Base-by-base conservation (phyloP, 768 basidiomycete species). In the Paxillus involutus region DNA sequence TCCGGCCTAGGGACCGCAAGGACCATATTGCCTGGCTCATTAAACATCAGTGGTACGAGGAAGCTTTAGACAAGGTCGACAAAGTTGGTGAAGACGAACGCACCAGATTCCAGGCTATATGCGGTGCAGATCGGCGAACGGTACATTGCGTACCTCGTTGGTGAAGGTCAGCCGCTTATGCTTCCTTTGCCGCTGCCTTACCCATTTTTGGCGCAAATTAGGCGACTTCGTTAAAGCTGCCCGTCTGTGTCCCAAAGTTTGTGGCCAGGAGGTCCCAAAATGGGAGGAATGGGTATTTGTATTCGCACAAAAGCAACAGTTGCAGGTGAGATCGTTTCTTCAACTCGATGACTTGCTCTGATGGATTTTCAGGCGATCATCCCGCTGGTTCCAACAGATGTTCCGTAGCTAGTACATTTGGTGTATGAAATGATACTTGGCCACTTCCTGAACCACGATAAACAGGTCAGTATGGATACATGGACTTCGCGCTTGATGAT, bases 251-350 rank as follows among this genome's bases (percentile, higher is more conserved):
- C 87, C 92, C 0, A 94, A 90, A 66, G 92, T 98, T 7, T 89
- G 96, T 59, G 87, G 82, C 4, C 83, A 83, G 42, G 83, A 96
- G 61, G 71, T 79, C 11, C 86, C 84, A 63, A 79, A 82, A n/a
- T 99, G 97, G 97, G 95, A 98, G 65, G 84, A 89, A 61, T 97
- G 91, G 91, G 90, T 98, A 63, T 96, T 97, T 63, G 75, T 82
- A 13, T 98, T 96, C 66, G 89, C 89, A 1, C 84, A 93, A 67
- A 82, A 86, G 61, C 79, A 82, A 24, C 85, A 93, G 53, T 73
- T 98, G 14, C 84, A 89, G 70, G 94, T 91, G 21, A n/a, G 81
- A 69, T 19, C 3, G 41, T 11, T 11, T 9, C 10, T n/a, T 21
- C 19, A 46, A 36, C 12, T 12, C 29, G 21, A 47, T 35, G 30